Evolutionary conservation across 139 green algal genomes (phyloP), one percentile per base, ranked within the genome.

Genomic region (Chlamydomonas schloesseri): DNA sequence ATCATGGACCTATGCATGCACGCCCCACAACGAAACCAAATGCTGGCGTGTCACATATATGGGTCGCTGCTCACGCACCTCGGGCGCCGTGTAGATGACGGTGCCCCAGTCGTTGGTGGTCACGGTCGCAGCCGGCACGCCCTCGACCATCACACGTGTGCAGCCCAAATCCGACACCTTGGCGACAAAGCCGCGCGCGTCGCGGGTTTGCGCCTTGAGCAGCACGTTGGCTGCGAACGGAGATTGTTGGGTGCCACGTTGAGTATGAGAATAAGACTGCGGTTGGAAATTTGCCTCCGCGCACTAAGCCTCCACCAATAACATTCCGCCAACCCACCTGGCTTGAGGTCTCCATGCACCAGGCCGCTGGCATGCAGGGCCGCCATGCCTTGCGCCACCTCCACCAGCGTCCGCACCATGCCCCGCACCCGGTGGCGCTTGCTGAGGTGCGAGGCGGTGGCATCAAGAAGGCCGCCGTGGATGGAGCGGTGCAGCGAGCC

Each of bases 161-260:
- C 95, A 83, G 10, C 94, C 94, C 80, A 97, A 97, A 81, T 97
- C 94, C 24, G 82, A 83, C 15, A 67, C 60, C 89, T 98, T 98
- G 80, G 90, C 93, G 31, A 91, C 79, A 64, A 91, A 96, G 62
- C 89, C 90, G 36, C 93, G 87, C 31, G 23, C 17, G 69, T 87
- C 81, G 18, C 81, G 81, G 29, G 9, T 29, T 57, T 71, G 79
- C 69, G 81, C n/a, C 81, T 79, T 87, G 53, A 87, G 81, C 69
- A 87, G 55, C 34, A 87, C 69, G 68, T 87, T 87, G 69, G 81
- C 81, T 85, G 79, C 31, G 33, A n/a, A n/a, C n/a, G n/a, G n/a
- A n/a, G n/a, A n/a, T n/a, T n/a, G 42, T 5, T 50, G 42, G 6
- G 68, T 50, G 42, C n/a, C n/a, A n/a, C 42, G 42, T 50, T 50